Evolutionary conservation across 2,329 filamentous ascomycete species (phyloP).

Genomic region (Cordyceps farinosa): DNA sequence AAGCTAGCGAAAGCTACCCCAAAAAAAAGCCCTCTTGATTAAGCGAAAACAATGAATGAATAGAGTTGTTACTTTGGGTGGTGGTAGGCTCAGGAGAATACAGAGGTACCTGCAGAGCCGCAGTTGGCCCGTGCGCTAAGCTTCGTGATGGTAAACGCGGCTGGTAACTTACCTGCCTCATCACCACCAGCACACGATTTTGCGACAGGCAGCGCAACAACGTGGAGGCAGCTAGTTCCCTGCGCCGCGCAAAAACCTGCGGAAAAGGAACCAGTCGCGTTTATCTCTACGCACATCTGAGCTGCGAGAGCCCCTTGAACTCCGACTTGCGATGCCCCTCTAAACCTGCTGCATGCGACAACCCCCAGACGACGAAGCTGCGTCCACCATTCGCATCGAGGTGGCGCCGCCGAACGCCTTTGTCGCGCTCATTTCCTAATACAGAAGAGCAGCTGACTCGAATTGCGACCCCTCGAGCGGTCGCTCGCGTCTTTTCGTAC

Average conservation of each 20-base stretch:
- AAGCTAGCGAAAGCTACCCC: background rate
- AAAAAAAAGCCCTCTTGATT: background rate
- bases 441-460: background rate
- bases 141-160: slow-evolving; percentile 13
- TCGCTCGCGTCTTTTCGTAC: background rate
- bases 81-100: background rate
- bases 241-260: background rate
- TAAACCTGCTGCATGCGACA: slow-evolving; percentile 2
- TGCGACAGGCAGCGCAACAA: slow-evolving; percentile 10
- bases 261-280: background rate
- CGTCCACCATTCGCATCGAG: slow-evolving; percentile 1
- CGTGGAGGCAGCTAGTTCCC: background rate
- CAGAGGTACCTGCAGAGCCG: background rate
- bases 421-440: background rate
- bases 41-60: background rate
- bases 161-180: slow-evolving; percentile 7
- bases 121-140: slow-evolving; percentile 16
- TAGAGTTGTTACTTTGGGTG: background rate
- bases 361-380: slow-evolving; percentile 8
- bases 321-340: slow-evolving; percentile 2
- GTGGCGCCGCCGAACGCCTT: background rate
- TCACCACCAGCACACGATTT: slow-evolving; percentile 6
- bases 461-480: background rate
- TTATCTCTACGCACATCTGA: background rate
- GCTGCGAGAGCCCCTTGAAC: background rate